phyloP scores from a whole-genome alignment of 495 filamentous ascomycete species.

The Rostrohypoxylon terebratum region DNA sequence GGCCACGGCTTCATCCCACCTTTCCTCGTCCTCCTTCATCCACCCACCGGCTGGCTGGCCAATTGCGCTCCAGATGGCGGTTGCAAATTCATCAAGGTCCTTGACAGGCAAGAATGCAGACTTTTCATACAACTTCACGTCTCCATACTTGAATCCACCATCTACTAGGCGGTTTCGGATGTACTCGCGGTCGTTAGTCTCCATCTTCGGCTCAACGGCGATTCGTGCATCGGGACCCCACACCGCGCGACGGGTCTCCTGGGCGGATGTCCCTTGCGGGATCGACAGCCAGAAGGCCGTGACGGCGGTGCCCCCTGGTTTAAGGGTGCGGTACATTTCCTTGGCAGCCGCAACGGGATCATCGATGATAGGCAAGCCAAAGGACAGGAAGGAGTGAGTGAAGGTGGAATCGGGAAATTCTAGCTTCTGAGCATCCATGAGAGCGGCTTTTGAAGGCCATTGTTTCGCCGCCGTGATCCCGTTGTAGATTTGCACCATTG shows the following conservation, averaged over 20 bases:
- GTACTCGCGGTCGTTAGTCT: not conserved
- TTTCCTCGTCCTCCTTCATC: not conserved
- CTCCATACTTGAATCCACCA: not conserved
- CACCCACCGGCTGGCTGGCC: not conserved
- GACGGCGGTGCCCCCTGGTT: conserved; percentile 4
- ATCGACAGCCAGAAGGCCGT: not conserved
- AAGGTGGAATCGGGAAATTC: not conserved
- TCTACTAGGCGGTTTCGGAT: not conserved
- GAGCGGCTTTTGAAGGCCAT: not conserved
- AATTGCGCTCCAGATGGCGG: not conserved
- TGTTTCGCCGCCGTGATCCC: not conserved
- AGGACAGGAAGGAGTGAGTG: conserved; percentile 4
- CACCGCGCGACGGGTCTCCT: conserved; percentile 7
- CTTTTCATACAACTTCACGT: not conserved
- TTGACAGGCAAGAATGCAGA: conserved; percentile 7
- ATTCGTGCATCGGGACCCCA: conserved; percentile 4
- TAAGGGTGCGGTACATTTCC: conserved; percentile 2
- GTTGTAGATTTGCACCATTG: not conserved
- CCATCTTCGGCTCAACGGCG: not conserved
- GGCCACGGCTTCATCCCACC: not conserved
- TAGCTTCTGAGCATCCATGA: conserved; percentile 8
- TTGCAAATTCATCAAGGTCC: not conserved
- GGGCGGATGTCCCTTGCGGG: not conserved
- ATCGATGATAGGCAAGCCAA: conserved; percentile 1
- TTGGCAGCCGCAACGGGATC: not conserved